Evolutionary conservation across 2,329 filamentous ascomycete genomes (phyloP).

Genomic region (Teratosphaeria zuluensis): DNA sequence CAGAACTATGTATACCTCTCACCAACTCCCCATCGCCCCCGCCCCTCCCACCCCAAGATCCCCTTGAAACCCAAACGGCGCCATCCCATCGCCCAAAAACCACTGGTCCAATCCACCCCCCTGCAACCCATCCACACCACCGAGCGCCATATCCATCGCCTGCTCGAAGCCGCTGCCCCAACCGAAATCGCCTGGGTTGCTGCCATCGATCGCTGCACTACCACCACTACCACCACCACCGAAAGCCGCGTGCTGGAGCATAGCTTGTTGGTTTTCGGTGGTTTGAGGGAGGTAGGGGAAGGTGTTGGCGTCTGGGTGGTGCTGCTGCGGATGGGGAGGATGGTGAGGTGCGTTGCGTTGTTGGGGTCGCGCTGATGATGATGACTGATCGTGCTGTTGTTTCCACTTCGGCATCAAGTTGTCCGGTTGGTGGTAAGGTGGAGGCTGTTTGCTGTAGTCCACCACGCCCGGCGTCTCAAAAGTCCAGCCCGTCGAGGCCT

Average conservation of each 20-base stretch:
- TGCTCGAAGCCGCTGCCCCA: slow-evolving; percentile 28
- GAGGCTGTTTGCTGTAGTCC: slow-evolving; percentile 10
- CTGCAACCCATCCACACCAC: slow-evolving; percentile 21
- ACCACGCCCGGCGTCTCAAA: slow-evolving; percentile 13
- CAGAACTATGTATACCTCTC: too few species aligned
- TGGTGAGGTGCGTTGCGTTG: background rate
- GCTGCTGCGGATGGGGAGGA: background rate
- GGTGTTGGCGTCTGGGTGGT: background rate
- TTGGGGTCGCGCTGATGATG: background rate
- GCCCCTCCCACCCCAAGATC: background rate
- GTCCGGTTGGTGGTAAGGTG: slow-evolving; percentile 10
- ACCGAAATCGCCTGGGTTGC: slow-evolving; percentile 9
- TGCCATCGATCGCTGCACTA: too few species aligned
- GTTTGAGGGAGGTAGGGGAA: background rate
- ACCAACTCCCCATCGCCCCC: slow-evolving; percentile 2
- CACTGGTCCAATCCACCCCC: slow-evolving; percentile 23
- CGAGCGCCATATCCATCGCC: slow-evolving; percentile 27
- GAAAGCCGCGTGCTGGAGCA: too few species aligned
- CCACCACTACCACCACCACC: too few species aligned
- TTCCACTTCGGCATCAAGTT: slow-evolving; percentile 4
- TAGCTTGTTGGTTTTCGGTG: background rate
- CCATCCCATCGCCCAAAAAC: slow-evolving; percentile 22
- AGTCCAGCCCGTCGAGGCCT: slow-evolving; percentile 12
- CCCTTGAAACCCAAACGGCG: slow-evolving; percentile 16
- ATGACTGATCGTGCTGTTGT: background rate